Evolutionary conservation across 768 basidiomycete species (phyloP), one percentile per base, ranked within the genome.

Genomic region (Hemileccinum rubropunctum): DNA sequence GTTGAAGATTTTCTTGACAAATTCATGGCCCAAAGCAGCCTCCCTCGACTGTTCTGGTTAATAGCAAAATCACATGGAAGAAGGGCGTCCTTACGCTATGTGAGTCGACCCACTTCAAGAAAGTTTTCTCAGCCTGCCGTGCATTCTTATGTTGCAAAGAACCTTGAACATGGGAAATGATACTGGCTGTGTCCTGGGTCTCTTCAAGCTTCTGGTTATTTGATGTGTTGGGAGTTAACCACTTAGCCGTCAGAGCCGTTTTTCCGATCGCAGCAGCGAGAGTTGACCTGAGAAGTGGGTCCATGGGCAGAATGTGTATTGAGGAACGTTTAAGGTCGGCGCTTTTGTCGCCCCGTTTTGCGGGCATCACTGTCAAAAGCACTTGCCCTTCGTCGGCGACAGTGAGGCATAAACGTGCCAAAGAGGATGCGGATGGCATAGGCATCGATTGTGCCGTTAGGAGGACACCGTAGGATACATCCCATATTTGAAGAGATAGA

Each of bases 221-320:
- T 37, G 51, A n/a, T 18, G 27, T 15, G 27, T 46, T 26, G 15
- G 51, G 42, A 33, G 45, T 54, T 7, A 82, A 46, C 84, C 84
- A 88, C 40, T 65, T 69, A 10, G 61, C 62, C 8, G 75, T 73
- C 6, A 71, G 66, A 3, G 62, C 52, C 0, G 73, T 76, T 43
- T 76, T 77, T 3, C 86, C 83, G 56, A 89, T 73, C 0, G 83
- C 85, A 44, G 73, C 73, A 3, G 82, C 81, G 43, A 91, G 79
- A 11, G 74, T 88, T 1, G 88, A 88, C 9, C 62, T 71, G 1
- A 63, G 44, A 3, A 81, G 83, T 6, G 79, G 71, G 3, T 67
- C 71, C 47, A 81, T 68, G 0, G 88, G 88, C 1, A 88, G 69
- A 21, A 82, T 74, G 33, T 88, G 68, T 15, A 90, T 68, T 15